Evolutionary conservation across 192 early-diverging fungal genomes (phyloP).

Genomic region (Lobosporangium transversale): DNA sequence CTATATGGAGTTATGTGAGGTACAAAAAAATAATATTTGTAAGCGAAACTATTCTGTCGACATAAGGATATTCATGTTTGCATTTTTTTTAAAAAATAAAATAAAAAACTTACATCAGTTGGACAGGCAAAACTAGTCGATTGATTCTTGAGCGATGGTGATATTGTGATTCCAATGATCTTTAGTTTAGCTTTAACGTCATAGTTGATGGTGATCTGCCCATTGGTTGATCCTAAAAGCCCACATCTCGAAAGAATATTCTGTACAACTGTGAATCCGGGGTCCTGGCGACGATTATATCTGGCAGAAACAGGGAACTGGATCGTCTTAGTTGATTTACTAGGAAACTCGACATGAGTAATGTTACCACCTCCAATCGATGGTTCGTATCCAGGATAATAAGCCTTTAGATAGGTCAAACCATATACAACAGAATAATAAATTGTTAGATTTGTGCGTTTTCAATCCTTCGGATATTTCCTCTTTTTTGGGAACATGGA

Average conservation of each 20-base stretch:
- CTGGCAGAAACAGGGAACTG: slow-evolving; percentile 18
- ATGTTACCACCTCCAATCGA: slow-evolving; percentile 37
- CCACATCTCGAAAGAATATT: slow-evolving; percentile 27
- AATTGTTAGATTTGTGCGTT: too few relatives aligned
- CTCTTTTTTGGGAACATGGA: too few relatives aligned
- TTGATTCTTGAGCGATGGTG: slow-evolving; percentile 13
- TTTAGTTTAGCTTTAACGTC: slow-evolving; percentile 24
- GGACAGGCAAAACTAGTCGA: slow-evolving; percentile 16
- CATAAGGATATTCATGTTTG: too few relatives aligned
- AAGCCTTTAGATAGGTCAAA: slow-evolving; percentile 10
- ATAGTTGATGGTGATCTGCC: slow-evolving; percentile 22
- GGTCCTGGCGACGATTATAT: slow-evolving; percentile 27
- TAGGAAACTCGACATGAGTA: slow-evolving; percentile 11
- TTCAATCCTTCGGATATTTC: too few relatives aligned
- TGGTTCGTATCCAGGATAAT: slow-evolving; percentile 25
- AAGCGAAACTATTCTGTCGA: neutral
- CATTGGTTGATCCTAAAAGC: slow-evolving; percentile 3
- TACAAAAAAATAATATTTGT: neutral
- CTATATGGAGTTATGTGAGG: neutral
- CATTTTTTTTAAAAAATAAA: neutral
- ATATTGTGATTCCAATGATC: slow-evolving; percentile 23
- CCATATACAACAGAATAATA: neutral
- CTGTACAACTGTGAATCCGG: slow-evolving; percentile 28
- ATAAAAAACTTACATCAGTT: slow-evolving; percentile 25
- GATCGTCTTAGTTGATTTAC: slow-evolving; percentile 11